These are phyloP conservation scores for Candida chilensis DNA, from an alignment of 805 yeast genomes.

Conservation along the genomic window DNA sequence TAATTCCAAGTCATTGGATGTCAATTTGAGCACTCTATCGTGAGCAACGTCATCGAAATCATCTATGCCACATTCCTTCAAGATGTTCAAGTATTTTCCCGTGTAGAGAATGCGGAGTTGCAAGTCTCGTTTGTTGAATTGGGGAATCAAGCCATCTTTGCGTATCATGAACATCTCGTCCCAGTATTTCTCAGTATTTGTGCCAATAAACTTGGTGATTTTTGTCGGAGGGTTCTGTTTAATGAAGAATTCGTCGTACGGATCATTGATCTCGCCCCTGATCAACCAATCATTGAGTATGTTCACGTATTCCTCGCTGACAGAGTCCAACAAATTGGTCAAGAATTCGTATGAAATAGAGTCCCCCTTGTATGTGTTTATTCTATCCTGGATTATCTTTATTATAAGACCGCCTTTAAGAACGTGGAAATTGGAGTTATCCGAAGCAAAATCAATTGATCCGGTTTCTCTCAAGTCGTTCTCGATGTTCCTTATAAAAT, in stretches of 20 bases:
- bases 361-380: conserved; percentile 61
- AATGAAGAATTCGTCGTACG: conserved; percentile 77
- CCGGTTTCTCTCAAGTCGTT: conserved; percentile 33
- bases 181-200: conserved; percentile 58
- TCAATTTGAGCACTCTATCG: conserved; percentile 15
- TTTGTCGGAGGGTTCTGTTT: conserved; percentile 22
- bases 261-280: conserved; percentile 68
- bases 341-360: conserved; percentile 42
- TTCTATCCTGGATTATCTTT: conserved; percentile 47
- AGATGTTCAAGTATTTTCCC: conserved; percentile 77
- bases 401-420: conserved; percentile 78
- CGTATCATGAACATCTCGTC: conserved; percentile 66
- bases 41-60: conserved; percentile 3
- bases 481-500: conserved; percentile 31
- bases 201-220: conserved; percentile 17
- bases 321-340: conserved; percentile 38
- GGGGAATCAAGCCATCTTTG: conserved; percentile 65
- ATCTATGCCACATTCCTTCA: conserved; percentile 49
- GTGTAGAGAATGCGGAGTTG: conserved; percentile 66
- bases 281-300: conserved; percentile 78
- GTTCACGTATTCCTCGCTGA: conserved; percentile 52
- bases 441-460: conserved; percentile 40
- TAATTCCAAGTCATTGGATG: conserved; percentile 35
- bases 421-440: conserved; percentile 37
- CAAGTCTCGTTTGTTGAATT: conserved; percentile 41